Percentiles rank a stretch among this genome's conserved stretches.
Conservation (phyloP, 345 rosid genomes). For the Adansonia digitata region DNA sequence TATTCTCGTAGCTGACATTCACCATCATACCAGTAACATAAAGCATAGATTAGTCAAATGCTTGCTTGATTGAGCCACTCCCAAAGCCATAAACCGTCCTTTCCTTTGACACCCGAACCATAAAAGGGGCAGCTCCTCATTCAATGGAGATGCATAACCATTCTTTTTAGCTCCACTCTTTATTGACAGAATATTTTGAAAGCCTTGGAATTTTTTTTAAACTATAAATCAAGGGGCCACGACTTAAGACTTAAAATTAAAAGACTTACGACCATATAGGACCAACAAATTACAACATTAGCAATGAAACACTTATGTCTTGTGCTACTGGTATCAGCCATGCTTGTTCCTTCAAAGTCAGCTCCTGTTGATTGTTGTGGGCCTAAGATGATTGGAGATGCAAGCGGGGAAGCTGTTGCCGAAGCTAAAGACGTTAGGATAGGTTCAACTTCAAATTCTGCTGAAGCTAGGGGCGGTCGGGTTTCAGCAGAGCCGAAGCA, state of each 20-base stretch:
- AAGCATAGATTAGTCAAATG: not conserved
- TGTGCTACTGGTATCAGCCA: not conserved
- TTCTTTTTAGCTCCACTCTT: constrained; percentile 31
- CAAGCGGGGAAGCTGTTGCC: not conserved
- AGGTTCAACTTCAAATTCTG: not conserved
- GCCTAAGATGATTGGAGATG: not conserved
- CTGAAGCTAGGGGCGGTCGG: not conserved
- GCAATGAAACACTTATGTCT: constrained; percentile 23
- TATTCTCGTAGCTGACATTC: not conserved
- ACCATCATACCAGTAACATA: too few relatives aligned
- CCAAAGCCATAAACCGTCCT: constrained; percentile 31
- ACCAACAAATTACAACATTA: constrained; percentile 5
- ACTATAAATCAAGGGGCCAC: not conserved
- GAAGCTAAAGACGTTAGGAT: not conserved
- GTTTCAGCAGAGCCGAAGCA: not conserved
- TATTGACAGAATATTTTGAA: constrained; percentile 12
- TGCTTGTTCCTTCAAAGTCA: constrained; percentile 15
- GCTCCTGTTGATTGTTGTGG: constrained; percentile 15
- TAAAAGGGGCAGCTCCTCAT: constrained; percentile 22
- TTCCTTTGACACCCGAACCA: constrained; percentile 15
- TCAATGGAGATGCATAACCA: constrained; percentile 39
- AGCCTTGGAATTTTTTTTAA: not conserved
- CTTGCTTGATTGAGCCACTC: not conserved
- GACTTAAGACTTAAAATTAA: not conserved
- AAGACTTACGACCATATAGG: not conserved